A percentile compares a stretch with the other conserved stretches of the same genome.
phyloP scores from a whole-genome alignment of 305 asterid species.

The Solanum hybrid region DNA sequence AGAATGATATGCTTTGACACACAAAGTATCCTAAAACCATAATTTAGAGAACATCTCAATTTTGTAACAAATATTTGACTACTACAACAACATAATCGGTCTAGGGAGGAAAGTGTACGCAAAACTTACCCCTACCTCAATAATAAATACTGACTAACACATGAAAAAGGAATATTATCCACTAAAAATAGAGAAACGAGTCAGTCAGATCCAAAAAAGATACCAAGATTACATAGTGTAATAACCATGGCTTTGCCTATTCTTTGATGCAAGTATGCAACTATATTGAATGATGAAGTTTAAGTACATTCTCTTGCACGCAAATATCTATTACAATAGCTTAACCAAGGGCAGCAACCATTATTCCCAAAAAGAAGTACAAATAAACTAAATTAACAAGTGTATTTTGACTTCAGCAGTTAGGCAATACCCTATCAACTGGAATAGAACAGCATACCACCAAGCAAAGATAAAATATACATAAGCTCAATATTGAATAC shows the following conservation, averaged over 20 bases:
- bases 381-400: background rate
- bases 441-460: background rate
- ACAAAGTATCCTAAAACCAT: background rate
- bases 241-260: background rate
- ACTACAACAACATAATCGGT: background rate
- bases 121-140: background rate
- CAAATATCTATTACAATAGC: background rate
- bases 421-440: background rate
- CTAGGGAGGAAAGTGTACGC: background rate
- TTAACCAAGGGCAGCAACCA: background rate
- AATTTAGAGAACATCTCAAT: background rate
- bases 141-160: background rate
- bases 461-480: background rate
- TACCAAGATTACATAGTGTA: background rate
- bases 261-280: background rate
- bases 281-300: background rate
- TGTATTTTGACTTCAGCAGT: background rate
- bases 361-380: background rate
- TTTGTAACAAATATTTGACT: background rate
- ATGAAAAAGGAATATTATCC: background rate
- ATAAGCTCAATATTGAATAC: background rate
- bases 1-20: background rate
- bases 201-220: background rate
- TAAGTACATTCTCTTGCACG: background rate
- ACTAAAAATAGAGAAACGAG: background rate